Conservation (phyloP, 805 yeast genomes). For the Cyberlindnera mississippiensis region DNA sequence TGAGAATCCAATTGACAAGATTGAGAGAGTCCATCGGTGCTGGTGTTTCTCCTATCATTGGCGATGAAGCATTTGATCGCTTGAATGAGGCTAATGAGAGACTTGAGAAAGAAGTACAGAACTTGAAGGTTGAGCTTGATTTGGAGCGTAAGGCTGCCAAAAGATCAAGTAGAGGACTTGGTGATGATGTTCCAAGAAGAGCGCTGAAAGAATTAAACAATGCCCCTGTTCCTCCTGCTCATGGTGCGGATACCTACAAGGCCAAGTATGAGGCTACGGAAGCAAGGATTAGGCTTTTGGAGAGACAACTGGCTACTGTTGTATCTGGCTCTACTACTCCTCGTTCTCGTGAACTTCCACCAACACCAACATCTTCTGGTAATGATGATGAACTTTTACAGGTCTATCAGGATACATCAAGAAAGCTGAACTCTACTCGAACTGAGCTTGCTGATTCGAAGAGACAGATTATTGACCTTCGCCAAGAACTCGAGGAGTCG, state of each 20-base stretch:
- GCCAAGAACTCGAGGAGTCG: slow-evolving; percentile 38
- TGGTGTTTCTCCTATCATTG: slow-evolving; percentile 21
- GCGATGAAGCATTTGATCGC: slow-evolving; percentile 23
- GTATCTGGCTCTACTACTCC: not conserved
- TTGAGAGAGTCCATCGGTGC: slow-evolving; percentile 20
- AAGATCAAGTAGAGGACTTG: slow-evolving; percentile 47
- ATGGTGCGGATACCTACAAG: slow-evolving; percentile 29
- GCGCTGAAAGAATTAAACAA: slow-evolving; percentile 23
- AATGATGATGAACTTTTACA: slow-evolving; percentile 44
- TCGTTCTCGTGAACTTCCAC: slow-evolving; percentile 1
- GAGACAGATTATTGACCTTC: slow-evolving; percentile 39
- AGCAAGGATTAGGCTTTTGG: slow-evolving; percentile 39
- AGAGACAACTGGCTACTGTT: slow-evolving; percentile 29
- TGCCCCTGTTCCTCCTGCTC: slow-evolving; percentile 7
- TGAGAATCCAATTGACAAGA: slow-evolving; percentile 40
- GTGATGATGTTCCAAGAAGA: slow-evolving; percentile 38
- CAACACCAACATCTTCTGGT: not conserved
- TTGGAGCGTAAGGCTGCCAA: slow-evolving; percentile 47
- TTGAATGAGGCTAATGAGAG: slow-evolving; percentile 25
- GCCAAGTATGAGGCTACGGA: slow-evolving; percentile 45
- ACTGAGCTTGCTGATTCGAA: slow-evolving; percentile 40
- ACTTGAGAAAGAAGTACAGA: slow-evolving; percentile 41
- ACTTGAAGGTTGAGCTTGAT: slow-evolving; percentile 44
- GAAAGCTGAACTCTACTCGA: slow-evolving; percentile 40
- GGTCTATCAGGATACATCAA: slow-evolving; percentile 47